Evolutionary conservation across 164 flowering plant species (phyloP).

Genomic region (Tetracentron sinense): DNA sequence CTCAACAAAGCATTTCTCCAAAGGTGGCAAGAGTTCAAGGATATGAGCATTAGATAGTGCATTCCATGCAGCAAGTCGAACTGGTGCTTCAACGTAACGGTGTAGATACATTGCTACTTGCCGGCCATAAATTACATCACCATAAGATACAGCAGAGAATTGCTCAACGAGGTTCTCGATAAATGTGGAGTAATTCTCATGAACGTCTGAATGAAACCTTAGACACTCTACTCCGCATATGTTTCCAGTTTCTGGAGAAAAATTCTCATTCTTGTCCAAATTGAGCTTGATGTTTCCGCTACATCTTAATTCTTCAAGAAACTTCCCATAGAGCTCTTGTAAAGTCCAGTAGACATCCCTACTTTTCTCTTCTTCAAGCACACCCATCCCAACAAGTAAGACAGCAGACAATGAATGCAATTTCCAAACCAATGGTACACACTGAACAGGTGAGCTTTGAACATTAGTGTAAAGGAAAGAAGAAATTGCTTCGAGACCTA

Average conservation of each 20-base stretch:
- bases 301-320: constrained; percentile 40
- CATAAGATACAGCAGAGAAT: constrained; percentile 82
- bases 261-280: constrained; percentile 12
- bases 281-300: neutral
- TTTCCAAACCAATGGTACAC: constrained; percentile 81
- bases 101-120: constrained; percentile 84
- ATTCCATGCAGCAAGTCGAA: constrained; percentile 82
- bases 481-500: constrained; percentile 73
- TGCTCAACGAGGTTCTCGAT: constrained; percentile 79
- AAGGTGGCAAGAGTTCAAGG: constrained; percentile 82
- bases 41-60: constrained; percentile 59
- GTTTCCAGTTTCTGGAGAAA: constrained; percentile 19
- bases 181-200: constrained; percentile 76
- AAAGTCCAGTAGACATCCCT: constrained; percentile 55
- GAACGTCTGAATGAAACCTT: constrained; percentile 47
- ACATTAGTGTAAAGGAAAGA: constrained; percentile 22
- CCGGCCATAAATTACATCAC: constrained; percentile 75
- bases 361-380: constrained; percentile 69
- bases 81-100: constrained; percentile 56
- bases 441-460: constrained; percentile 34
- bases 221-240: constrained; percentile 29
- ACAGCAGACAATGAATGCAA: constrained; percentile 73
- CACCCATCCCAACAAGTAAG: constrained; percentile 60
- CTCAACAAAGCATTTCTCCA: constrained; percentile 51
- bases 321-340: constrained; percentile 66